Evolutionary conservation across 2,329 filamentous ascomycete species (phyloP).

Genomic region (Aspergillus persii): DNA sequence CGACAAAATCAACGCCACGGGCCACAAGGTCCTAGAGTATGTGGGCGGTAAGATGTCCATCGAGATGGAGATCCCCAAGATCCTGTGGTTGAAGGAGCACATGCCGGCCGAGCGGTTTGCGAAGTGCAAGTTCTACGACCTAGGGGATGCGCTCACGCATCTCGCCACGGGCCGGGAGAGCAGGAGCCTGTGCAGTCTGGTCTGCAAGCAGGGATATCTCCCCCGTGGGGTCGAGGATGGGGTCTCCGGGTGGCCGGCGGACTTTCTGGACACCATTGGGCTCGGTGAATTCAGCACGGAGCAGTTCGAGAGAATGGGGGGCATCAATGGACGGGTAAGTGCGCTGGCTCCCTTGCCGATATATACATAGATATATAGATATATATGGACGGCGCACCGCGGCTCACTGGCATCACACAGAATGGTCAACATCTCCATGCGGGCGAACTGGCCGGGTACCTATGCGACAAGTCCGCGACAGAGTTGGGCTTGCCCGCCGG

Average conservation of each 20-base stretch:
- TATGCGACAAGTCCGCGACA: slow-evolving; percentile 77
- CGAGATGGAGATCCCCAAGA: slow-evolving; percentile 99
- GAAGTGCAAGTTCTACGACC: slow-evolving; percentile 94
- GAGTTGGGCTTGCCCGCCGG: slow-evolving; percentile 83
- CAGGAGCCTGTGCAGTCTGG: slow-evolving; percentile 89
- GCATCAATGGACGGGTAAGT: slow-evolving; percentile 89
- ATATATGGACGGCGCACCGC: too few relatives aligned
- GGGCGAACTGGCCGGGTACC: slow-evolving; percentile 80
- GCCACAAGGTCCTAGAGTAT: slow-evolving; percentile 90
- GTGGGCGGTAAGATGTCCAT: slow-evolving; percentile 98
- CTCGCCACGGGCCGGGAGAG: slow-evolving; percentile 90
- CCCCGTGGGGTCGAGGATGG: slow-evolving; percentile 94
- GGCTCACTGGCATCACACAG: slow-evolving; percentile 48
- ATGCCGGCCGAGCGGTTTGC: slow-evolving; percentile 90
- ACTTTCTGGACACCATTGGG: slow-evolving; percentile 85
- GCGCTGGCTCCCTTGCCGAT: not conserved
- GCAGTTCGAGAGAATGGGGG: slow-evolving; percentile 89
- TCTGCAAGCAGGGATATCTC: slow-evolving; percentile 96
- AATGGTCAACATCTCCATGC: slow-evolving; percentile 89
- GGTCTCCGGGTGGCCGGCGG: slow-evolving; percentile 96
- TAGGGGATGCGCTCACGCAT: slow-evolving; percentile 90
- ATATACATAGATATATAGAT: too few relatives aligned
- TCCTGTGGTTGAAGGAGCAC: slow-evolving; percentile 96
- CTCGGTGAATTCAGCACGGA: slow-evolving; percentile 80
- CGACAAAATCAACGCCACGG: slow-evolving; percentile 85